Percentiles rank a stretch among this genome's conserved stretches.
phyloP scores from a whole-genome alignment of 108 stramenopile species.

The Cyclotella choctawhatcheeana region DNA sequence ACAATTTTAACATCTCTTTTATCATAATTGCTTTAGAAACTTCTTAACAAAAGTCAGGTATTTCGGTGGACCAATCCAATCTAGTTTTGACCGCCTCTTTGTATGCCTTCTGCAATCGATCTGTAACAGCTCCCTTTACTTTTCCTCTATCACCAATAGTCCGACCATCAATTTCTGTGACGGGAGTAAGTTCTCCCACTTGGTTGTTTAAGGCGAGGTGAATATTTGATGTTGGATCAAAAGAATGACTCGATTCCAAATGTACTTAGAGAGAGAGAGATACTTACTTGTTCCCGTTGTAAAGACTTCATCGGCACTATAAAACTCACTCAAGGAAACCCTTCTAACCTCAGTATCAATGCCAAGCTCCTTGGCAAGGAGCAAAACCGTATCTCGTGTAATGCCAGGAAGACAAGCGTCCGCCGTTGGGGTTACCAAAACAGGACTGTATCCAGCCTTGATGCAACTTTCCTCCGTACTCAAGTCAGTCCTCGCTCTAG shows the following conservation, averaged over 20 bases:
- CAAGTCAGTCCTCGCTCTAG: not conserved
- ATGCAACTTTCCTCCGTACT: not conserved
- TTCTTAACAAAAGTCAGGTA: conserved; percentile 42
- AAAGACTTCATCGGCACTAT: conserved; percentile 91
- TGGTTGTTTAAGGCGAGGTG: not conserved
- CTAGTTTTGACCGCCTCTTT: conserved; percentile 40
- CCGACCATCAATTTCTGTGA: conserved; percentile 90
- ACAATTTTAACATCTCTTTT: too few relatives aligned
- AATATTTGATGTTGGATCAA: not conserved
- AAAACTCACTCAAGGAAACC: conserved; percentile 85
- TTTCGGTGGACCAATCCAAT: conserved; percentile 43
- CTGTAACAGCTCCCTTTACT: conserved; percentile 65
- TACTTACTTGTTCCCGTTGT: conserved; percentile 86
- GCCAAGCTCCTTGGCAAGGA: conserved; percentile 68
- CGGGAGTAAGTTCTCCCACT: conserved; percentile 92
- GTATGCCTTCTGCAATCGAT: conserved; percentile 79
- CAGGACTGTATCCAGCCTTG: conserved; percentile 39
- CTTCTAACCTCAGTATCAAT: conserved; percentile 75
- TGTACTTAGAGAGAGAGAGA: too few relatives aligned
- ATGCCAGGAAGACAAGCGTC: conserved; percentile 93
- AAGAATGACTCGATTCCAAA: not conserved
- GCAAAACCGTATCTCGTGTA: conserved; percentile 78
- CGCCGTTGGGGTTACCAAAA: conserved; percentile 81
- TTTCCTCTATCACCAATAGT: conserved; percentile 62
- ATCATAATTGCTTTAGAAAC: too few relatives aligned